A percentile compares a stretch with the other conserved stretches of the same genome.
phyloP scores from a whole-genome alignment of 78 protist species.

The Thecamonas trahens region DNA sequence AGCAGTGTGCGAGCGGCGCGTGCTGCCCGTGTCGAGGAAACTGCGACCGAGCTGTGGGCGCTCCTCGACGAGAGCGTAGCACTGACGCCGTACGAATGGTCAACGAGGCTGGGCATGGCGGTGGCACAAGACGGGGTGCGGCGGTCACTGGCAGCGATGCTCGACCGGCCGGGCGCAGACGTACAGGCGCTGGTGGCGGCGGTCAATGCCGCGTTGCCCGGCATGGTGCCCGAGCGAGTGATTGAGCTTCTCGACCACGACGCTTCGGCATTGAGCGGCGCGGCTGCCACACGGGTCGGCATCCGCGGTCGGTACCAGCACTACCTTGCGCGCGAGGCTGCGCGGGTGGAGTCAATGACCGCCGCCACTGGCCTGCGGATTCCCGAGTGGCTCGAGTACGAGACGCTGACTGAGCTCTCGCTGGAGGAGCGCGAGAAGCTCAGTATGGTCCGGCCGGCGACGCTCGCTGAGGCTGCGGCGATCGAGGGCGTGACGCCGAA shows the following conservation, averaged over 20 bases:
- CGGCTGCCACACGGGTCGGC: no score
- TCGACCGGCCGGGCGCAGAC: neutral
- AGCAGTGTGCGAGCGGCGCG: slow-evolving; percentile 1
- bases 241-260: slow-evolving; percentile 8
- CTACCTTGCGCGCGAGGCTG: neutral
- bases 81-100: neutral
- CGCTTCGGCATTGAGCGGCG: no score
- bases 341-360: no score
- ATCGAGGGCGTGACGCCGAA: slow-evolving; percentile 8
- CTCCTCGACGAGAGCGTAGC: neutral
- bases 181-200: neutral
- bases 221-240: neutral
- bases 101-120: neutral
- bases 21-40: neutral
- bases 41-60: neutral
- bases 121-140: neutral
- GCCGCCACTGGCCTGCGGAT: neutral
- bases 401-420: neutral
- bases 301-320: neutral
- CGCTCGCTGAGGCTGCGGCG: slow-evolving; percentile 12
- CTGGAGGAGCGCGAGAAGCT: slow-evolving; percentile 31
- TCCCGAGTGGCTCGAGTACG: slow-evolving; percentile 5
- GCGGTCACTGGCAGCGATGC: neutral
- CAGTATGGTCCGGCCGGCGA: neutral
- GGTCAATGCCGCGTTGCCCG: no score